Evolutionary conservation across 345 rosid genomes (phyloP), one percentile per base, ranked within the genome.

Genomic region (Streptanthus diversifolius): DNA sequence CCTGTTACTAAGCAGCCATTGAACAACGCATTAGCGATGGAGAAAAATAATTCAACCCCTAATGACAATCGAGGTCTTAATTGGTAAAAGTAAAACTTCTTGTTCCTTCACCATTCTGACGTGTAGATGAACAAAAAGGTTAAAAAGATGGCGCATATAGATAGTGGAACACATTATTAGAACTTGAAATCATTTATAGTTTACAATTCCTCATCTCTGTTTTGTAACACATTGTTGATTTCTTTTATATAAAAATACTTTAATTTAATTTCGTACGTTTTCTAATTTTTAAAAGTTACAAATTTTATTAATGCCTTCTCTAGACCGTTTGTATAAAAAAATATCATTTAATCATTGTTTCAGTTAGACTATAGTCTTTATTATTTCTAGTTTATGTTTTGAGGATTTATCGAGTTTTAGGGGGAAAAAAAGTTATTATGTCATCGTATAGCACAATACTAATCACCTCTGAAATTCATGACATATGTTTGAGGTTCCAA

Each of bases 1-100:
- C 1, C 14, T 32, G 30, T 36, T 27, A 71, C 7, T 27, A 13
- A 49, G 41, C 32, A 61, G 75, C 17, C 75, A 17, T 49, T 49
- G 61, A 71, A 61, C 68, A 71, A 61, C 37, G 7, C 43, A 71
- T 61, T 49, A 27, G 3, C 33, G 32, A 9, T 64, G 40, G 40
- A 7, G 12, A 13, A 3, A 49, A 13, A 2, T 5, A 30, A 18
- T 48, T 52, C 13, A 47, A 43, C 15, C 10, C 37, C 17, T 63
- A 63, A 2, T 63, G 21, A 44, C 52, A 27, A n/a, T n/a, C n/a
- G n/a, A 1, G 3, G 53, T 61, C 22, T 61, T 62, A 15, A 17
- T 5, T 43, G 53, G 39, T 8, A 25, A 54, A 54, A n/a, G 2
- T 5, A 29, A 19, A 19, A 12, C 35, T 25, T 32, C 29, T 11